Percentiles rank a stretch among this genome's conserved stretches.
Evolutionary conservation across 495 filamentous ascomycete species (phyloP).

Genomic region (Penicillium mononematosum): DNA sequence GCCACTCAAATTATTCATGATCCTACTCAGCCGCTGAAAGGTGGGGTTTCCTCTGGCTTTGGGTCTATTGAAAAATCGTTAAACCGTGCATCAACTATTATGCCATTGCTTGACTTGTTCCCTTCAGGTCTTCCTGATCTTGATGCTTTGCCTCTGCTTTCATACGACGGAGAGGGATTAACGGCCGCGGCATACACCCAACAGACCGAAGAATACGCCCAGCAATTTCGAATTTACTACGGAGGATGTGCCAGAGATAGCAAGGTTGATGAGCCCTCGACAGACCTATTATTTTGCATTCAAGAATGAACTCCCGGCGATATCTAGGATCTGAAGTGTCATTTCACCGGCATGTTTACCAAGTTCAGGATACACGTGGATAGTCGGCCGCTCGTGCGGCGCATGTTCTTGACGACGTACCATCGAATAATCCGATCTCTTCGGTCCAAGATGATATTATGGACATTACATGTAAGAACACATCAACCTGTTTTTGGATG

Average conservation of each 20-base stretch:
- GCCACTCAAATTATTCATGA: conserved; percentile 13
- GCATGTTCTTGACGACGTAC: no score
- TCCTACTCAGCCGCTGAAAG: conserved; percentile 1
- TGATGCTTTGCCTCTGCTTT: conserved; percentile 35
- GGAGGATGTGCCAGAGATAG: conserved; percentile 34
- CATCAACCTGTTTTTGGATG: no score
- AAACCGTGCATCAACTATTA: conserved; percentile 27
- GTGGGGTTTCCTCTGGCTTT: conserved; percentile 7
- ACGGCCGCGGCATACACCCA: conserved; percentile 13
- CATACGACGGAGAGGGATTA: conserved; percentile 34
- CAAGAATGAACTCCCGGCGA: conserved; percentile 2
- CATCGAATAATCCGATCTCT: no score
- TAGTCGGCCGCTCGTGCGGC: no score
- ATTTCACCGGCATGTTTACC: background rate
- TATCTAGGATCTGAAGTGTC: background rate
- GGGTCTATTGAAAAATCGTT: conserved; percentile 23
- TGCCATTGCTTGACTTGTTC: conserved; percentile 36
- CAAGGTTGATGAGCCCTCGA: conserved; percentile 15
- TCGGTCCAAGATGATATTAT: no score
- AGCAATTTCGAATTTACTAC: conserved; percentile 35
- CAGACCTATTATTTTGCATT: conserved; percentile 42
- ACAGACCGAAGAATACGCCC: conserved; percentile 30
- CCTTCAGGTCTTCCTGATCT: conserved; percentile 35
- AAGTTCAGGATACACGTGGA: background rate
- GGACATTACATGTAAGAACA: no score